A percentile compares a stretch with the other conserved stretches of the same genome.
These are phyloP conservation scores for Eimeria acervulina DNA, from an alignment of 169 alveolate species.

Conservation along the genomic window DNA sequence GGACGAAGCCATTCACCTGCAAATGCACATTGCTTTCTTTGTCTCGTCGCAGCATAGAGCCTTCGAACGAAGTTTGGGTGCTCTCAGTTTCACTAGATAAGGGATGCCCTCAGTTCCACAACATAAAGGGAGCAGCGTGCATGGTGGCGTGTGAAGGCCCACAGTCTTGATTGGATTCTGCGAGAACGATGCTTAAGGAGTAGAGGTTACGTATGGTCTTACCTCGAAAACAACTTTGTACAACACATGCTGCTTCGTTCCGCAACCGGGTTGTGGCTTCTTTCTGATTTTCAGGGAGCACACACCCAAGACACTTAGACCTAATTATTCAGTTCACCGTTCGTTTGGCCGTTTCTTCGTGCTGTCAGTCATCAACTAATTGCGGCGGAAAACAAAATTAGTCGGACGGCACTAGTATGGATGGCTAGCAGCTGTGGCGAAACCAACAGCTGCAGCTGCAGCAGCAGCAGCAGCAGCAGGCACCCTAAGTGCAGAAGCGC, in stretches of 20 bases:
- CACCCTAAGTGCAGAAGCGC: background rate
- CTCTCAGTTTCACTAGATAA: background rate
- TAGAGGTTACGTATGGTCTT: background rate
- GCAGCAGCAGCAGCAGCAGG: background rate
- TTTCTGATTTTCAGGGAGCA: conserved; percentile 14
- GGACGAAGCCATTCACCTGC: background rate
- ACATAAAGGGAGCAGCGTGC: background rate
- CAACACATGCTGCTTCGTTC: conserved; percentile 50
- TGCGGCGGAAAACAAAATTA: background rate
- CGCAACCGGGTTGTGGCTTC: conserved; percentile 22
- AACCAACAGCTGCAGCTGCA: background rate
- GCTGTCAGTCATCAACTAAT: background rate
- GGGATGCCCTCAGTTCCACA: background rate
- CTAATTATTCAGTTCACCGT: background rate
- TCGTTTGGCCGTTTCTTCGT: background rate
- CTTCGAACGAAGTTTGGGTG: background rate
- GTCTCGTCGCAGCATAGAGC: background rate
- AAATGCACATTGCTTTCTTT: background rate
- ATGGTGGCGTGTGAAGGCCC: background rate
- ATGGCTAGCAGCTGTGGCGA: background rate
- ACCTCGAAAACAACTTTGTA: conserved; percentile 63
- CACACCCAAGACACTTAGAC: background rate
- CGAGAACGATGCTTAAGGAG: background rate
- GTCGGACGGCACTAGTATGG: background rate
- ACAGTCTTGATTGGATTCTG: background rate